Conservation (phyloP, 2,329 filamentous ascomycete species). For the Pyrenophora seminiperda region DNA sequence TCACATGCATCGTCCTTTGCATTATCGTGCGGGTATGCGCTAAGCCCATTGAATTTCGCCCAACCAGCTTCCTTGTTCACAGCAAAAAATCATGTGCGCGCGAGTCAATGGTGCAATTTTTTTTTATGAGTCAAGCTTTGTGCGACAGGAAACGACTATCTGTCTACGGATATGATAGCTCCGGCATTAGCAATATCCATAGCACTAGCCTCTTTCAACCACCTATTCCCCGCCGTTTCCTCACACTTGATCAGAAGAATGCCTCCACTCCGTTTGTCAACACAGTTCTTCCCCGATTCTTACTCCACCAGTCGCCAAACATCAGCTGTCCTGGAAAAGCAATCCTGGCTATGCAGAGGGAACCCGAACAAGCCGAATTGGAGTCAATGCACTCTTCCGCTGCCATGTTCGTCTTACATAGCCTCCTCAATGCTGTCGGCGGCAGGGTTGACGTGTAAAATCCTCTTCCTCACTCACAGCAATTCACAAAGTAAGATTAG, state of each 20-base stretch:
- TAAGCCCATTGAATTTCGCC: constrained; percentile 1
- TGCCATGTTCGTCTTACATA: background rate
- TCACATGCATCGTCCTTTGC: constrained; percentile 1
- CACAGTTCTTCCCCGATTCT: background rate
- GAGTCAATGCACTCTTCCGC: background rate
- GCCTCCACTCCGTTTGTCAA: background rate
- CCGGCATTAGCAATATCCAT: background rate
- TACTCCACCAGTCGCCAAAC: constrained; percentile 3
- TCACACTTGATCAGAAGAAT: background rate
- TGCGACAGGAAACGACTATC: constrained; percentile 2
- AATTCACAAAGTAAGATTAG: too few species aligned
- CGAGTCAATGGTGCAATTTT: background rate
- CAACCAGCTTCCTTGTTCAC: constrained; percentile 4
- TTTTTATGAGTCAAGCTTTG: constrained; percentile 4
- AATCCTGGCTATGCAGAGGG: background rate
- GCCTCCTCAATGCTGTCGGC: background rate
- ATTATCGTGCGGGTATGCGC: background rate
- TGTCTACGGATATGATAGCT: background rate
- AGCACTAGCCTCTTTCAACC: background rate
- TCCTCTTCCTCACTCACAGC: background rate
- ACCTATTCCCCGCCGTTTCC: background rate
- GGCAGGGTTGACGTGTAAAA: constrained; percentile 5
- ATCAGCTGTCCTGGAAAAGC: background rate
- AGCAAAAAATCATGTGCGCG: background rate
- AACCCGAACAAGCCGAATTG: background rate